Evolutionary conservation across 192 early-diverging fungal genomes (phyloP), one percentile per base, ranked within the genome.

Genomic region (Podila horticola): DNA sequence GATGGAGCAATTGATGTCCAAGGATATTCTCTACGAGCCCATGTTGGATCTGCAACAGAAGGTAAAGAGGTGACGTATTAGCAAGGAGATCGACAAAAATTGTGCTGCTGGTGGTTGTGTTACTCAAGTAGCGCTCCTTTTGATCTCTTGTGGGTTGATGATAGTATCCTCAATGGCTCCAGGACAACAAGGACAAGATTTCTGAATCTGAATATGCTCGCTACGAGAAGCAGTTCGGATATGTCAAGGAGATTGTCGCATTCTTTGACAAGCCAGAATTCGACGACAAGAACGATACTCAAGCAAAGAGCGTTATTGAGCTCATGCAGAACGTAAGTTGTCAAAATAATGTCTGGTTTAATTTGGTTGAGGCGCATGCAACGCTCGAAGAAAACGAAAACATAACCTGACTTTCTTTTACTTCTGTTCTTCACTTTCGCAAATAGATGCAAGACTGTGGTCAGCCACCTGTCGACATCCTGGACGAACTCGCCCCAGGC

Each of bases 1-100:
- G 75, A 94, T 99, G 88, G 90, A 94, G 51, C 90, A 97, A 83
- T 84, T 99, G 38, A 94, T 97, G 92, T 92, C 92, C 48, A 97
- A 95, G 74, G 97, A 98, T 48, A 85, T 98, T 29, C 85, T 99
- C 51, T 94, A 96, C 85, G 97, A 99, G 83, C 97, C 97, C 9
- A 95, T 99, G 87, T 94, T 93, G 85, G 97, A 99, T 58, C 83
- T 99, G 60, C 88, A 90, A 22, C 75, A 67, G 13, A 94, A 93
- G 87, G 94, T 94, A 87, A 60, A 66, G 68, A 36, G 0, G 33
- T 2, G 3, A 34, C 33, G 6, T 8, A 45, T 17, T 17, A 3
- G 8, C 41, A 45, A 36, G 41, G 15, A 12, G 3, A 45, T 45
- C 15, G 38, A 41, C 0, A 41, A 11, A 41, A 10, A 41, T 7